Percentiles rank a stretch among this genome's conserved stretches.
These are phyloP conservation scores for Penicillium dipodomyicola DNA, from an alignment of 495 filamentous ascomycete genomes.

Conservation along the genomic window DNA sequence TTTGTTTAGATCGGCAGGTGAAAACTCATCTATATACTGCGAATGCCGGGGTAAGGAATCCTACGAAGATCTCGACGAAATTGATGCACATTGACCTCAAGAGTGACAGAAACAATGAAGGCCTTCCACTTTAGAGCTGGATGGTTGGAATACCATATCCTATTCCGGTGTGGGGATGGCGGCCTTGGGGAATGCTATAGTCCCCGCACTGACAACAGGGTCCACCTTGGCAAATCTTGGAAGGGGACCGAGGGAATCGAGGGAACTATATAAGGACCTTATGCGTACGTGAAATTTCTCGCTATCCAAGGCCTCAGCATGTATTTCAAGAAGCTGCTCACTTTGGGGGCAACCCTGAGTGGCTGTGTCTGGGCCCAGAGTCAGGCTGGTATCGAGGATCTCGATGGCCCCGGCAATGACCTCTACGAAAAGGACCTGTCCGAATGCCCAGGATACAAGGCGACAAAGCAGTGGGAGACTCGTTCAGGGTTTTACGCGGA, in stretches of 20 bases:
- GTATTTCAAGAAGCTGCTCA: constrained; percentile 17
- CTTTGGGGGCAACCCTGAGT: constrained; percentile 14
- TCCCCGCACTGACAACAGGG: constrained; percentile 14
- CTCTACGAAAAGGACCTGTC: constrained; percentile 25
- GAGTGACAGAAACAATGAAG: neutral
- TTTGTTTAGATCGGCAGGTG: neutral
- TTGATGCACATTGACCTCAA: neutral
- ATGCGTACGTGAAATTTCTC: neutral
- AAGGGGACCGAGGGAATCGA: neutral
- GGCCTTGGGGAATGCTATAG: constrained; percentile 3
- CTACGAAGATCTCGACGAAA: neutral
- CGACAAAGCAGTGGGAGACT: constrained; percentile 40
- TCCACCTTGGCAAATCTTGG: constrained; percentile 5
- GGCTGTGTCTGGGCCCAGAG: constrained; percentile 19
- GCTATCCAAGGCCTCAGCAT: constrained; percentile 10
- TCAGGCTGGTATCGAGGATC: constrained; percentile 18
- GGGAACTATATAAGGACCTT: constrained; percentile 10
- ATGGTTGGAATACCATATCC: neutral
- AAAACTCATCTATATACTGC: neutral
- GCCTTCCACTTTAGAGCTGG: neutral
- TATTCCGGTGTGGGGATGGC: constrained; percentile 2
- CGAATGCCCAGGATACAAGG: constrained; percentile 52
- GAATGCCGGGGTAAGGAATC: neutral
- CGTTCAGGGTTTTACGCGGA: constrained; percentile 18
- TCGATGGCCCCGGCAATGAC: constrained; percentile 21